These are phyloP conservation scores for Cryomyces minteri DNA, from an alignment of 495 filamentous ascomycete genomes.

Conservation along the genomic window DNA sequence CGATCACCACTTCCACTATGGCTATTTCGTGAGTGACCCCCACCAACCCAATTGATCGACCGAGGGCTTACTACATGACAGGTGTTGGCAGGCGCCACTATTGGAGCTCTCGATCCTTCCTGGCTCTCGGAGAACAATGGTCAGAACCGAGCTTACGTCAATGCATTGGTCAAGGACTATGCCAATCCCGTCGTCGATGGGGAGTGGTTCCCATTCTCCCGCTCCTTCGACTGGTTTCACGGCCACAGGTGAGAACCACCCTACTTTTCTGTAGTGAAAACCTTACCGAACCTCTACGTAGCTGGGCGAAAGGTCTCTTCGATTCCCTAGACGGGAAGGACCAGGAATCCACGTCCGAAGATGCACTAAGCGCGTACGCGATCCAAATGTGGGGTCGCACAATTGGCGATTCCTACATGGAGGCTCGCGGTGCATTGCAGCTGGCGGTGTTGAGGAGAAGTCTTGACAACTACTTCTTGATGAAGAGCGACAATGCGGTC, in stretches of 20 bases:
- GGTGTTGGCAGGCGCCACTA: conserved; percentile 57
- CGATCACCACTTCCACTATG: conserved; percentile 89
- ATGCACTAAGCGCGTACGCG: conserved; percentile 63
- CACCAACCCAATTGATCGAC: no score
- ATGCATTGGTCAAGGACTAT: conserved; percentile 34
- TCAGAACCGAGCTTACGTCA: conserved; percentile 59
- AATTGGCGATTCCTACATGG: conserved; percentile 58
- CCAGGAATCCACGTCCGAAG: conserved; percentile 81
- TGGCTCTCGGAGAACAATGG: conserved; percentile 37
- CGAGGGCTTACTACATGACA: no score
- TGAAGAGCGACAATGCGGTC: conserved; percentile 47
- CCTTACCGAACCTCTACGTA: no score
- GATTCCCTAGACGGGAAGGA: conserved; percentile 80
- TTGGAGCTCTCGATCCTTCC: conserved; percentile 55
- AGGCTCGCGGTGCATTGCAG: conserved; percentile 72
- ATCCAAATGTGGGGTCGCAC: conserved; percentile 87
- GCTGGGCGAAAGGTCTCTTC: conserved; percentile 40
- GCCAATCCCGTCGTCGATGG: conserved; percentile 50
- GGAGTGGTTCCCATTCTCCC: conserved; percentile 62
- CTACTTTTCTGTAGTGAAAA: no score
- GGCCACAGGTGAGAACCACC: conserved; percentile 74
- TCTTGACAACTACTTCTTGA: conserved; percentile 65
- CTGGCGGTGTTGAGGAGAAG: conserved; percentile 52
- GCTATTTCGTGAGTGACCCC: conserved; percentile 50
- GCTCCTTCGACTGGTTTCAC: conserved; percentile 83